Percentiles rank a stretch among this genome's conserved stretches.
These are phyloP conservation scores for Paramecium sexaurelia DNA, from an alignment of 73 alveolate species.

Conservation along the genomic window DNA sequence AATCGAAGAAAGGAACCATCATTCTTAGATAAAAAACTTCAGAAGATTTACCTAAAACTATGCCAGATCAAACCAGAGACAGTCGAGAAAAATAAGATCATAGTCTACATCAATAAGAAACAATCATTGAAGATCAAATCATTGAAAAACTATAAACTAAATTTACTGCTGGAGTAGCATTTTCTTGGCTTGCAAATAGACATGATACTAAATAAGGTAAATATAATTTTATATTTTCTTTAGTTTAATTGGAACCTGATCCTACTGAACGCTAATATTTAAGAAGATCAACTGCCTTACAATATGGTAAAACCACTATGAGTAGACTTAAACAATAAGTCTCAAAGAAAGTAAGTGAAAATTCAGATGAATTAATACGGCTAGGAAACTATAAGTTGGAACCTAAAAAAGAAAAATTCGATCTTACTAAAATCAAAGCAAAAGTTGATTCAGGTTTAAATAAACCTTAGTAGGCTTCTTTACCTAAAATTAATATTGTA, in stretches of 20 bases:
- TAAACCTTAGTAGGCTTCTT: not conserved
- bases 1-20: constrained; percentile 4
- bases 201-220: constrained; percentile 7
- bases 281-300: constrained; percentile 35
- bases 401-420: not conserved
- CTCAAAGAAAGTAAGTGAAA: constrained; percentile 50
- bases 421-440: not conserved
- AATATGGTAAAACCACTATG: not conserved
- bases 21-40: not conserved
- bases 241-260: not conserved
- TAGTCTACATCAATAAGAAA: not conserved
- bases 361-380: constrained; percentile 25
- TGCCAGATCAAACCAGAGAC: not conserved
- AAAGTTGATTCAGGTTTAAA: constrained; percentile 48
- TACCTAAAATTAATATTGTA: not conserved
- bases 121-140: not conserved
- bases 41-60: not conserved
- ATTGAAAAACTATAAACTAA: constrained; percentile 20
- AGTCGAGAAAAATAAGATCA: not conserved
- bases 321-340: not conserved
- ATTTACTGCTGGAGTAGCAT: constrained; percentile 16
- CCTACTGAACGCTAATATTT: not conserved
- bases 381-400: not conserved
- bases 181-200: constrained; percentile 45
- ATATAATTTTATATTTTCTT: not conserved